Base-by-base conservation (phyloP, 108 stramenopile genomes). In the Stephanodiscus triporus region DNA sequence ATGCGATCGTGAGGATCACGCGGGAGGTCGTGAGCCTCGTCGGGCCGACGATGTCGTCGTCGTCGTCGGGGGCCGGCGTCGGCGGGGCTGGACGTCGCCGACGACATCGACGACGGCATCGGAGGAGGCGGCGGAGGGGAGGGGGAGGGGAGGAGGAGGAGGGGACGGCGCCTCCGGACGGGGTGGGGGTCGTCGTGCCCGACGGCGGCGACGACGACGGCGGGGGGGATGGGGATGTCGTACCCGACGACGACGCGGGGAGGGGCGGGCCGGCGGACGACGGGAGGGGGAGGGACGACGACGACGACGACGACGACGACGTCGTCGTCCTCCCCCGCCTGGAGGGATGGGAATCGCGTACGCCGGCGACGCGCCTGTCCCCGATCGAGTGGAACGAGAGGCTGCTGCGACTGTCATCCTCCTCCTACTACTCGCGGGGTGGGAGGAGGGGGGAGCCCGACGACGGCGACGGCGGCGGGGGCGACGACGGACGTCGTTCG, bases 341-440 rank as follows among this genome's bases (percentile, higher is more conserved):
- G 11, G 38, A 66, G 48, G 70, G 83, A 47, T 83, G 88, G 69
- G 78, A 82, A 50, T 58, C 80, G 23, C 67, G 55, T 26, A 17
- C 72, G 43, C 89, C 90, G 10, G 87, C 89, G 23, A 22, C 48
- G 20, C 87, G 91, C 68, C 66, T 95, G 38, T 80, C 88, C 27
- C 85, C 91, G 0, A 13, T 60, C 13, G 89, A 95, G 73, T 95
- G 94, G 94, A 87, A 91, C 67, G 63, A 83, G 4, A 53, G 60
- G 50, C 47, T 89, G 8, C 43, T 81, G 48, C 7, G 78, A 9
- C 54, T 72, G 3, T 75, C 79, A 30, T 45, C 43, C 43, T 16
- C 43, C 43, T 9, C 40, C 40, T 9, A 4, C 36, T 36, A 4
- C 36, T 36, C 36, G 22, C 22, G 43, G 20, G 17, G 17, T 20